Evolutionary conservation across 805 yeast genomes (phyloP).

Genomic region (Candida berthetii): DNA sequence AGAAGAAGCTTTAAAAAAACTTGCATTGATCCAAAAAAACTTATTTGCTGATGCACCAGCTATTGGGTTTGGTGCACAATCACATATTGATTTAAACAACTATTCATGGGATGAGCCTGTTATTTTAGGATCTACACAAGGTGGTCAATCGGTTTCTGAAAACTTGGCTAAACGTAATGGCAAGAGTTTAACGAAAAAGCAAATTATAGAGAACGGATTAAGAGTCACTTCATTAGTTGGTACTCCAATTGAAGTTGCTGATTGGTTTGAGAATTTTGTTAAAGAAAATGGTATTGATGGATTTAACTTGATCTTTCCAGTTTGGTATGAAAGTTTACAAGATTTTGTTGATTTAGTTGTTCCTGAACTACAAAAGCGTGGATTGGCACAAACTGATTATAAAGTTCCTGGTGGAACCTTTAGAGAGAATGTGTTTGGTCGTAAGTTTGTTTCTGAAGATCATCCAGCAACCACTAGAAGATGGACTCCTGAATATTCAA

Average conservation of each 20-base stretch:
- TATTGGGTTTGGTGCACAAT: constrained; percentile 34
- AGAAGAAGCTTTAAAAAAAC: constrained; percentile 30
- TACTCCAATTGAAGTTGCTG: constrained; percentile 2
- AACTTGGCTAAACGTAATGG: constrained; percentile 17
- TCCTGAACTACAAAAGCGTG: constrained; percentile 29
- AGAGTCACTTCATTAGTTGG: constrained; percentile 13
- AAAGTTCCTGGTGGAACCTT: constrained; percentile 22
- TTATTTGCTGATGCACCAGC: constrained; percentile 32
- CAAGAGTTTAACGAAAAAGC: constrained; percentile 16
- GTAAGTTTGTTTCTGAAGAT: constrained; percentile 1
- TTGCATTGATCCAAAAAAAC: constrained; percentile 19
- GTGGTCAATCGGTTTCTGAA: constrained; percentile 27
- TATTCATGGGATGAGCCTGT: constrained; percentile 29
- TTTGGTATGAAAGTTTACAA: constrained; percentile 15
- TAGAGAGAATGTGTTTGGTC: constrained; percentile 19
- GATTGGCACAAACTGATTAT: constrained; percentile 29
- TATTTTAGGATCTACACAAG: constrained; percentile 23
- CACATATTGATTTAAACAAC: constrained; percentile 30
- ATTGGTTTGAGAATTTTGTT: background rate
- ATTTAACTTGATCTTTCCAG: background rate
- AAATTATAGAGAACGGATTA: constrained; percentile 27
- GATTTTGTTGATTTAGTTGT: constrained; percentile 28
- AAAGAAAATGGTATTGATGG: background rate
- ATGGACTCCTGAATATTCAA: constrained; percentile 16
- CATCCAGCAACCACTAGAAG: constrained; percentile 4